Percentiles rank a stretch among this genome's conserved stretches.
Evolutionary conservation across 306 rosid species (phyloP).

Genomic region (Sicyos baderoa): DNA sequence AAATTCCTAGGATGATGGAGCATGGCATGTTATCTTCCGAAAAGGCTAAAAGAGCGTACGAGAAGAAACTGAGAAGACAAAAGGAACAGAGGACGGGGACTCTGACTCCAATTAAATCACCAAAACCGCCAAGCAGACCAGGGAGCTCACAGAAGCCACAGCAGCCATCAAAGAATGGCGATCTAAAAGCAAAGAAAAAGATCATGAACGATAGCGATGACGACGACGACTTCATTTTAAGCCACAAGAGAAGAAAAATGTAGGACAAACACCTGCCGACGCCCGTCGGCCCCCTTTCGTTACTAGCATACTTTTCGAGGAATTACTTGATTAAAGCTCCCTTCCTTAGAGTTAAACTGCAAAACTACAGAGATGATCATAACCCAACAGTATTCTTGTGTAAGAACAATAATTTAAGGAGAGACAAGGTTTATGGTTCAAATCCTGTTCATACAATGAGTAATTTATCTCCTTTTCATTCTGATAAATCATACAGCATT

Average conservation of each 20-base stretch:
- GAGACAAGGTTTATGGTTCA: constrained; percentile 13
- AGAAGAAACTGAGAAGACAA: constrained; percentile 78
- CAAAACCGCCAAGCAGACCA: constrained; percentile 42
- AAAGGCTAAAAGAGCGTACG: constrained; percentile 67
- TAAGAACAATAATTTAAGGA: constrained; percentile 12
- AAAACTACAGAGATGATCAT: constrained; percentile 7
- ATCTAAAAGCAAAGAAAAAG: constrained; percentile 59
- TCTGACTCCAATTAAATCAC: constrained; percentile 71
- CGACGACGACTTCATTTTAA: constrained; percentile 25
- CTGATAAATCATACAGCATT: constrained; percentile 3
- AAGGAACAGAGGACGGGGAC: constrained; percentile 70
- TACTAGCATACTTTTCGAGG: constrained; percentile 10
- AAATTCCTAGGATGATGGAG: constrained; percentile 80
- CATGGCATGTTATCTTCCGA: constrained; percentile 78
- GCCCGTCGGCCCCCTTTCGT: background rate
- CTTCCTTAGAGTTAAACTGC: constrained; percentile 4
- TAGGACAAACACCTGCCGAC: constrained; percentile 20
- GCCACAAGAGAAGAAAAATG: constrained; percentile 66
- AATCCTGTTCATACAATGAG: constrained; percentile 9
- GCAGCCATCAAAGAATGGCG: constrained; percentile 59
- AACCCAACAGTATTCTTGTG: constrained; percentile 10
- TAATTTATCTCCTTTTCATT: background rate
- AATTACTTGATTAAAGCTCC: constrained; percentile 17
- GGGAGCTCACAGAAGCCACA: constrained; percentile 60
- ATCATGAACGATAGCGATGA: constrained; percentile 36